These are phyloP conservation scores for Mortierella antarctica DNA, from an alignment of 192 early-diverging fungal species.

Conservation along the genomic window DNA sequence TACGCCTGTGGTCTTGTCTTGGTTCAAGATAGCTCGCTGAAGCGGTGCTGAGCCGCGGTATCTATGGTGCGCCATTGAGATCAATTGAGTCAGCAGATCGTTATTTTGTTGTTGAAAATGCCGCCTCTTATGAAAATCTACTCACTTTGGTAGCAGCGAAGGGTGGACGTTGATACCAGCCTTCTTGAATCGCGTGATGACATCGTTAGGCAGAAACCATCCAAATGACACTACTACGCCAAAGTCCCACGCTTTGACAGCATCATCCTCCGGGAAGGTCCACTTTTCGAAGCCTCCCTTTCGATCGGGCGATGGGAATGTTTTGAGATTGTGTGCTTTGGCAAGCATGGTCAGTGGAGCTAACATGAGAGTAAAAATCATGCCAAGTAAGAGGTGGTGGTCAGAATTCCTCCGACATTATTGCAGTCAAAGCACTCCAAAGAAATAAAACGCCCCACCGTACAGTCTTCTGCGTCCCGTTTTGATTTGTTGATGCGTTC, in stretches of 20 bases:
- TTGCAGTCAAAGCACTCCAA: neutral
- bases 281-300: slow-evolving; percentile 40
- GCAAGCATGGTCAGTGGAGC: slow-evolving; percentile 38
- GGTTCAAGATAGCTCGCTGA: slow-evolving; percentile 84
- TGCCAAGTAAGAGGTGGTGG: neutral
- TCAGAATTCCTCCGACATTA: neutral
- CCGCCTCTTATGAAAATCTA: neutral
- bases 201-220: slow-evolving; percentile 79
- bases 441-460: neutral
- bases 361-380: slow-evolving; percentile 1
- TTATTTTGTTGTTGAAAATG: neutral
- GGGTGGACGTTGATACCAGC: slow-evolving; percentile 93
- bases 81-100: neutral
- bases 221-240: slow-evolving; percentile 96
- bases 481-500: slow-evolving; percentile 43
- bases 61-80: neutral
- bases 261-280: slow-evolving; percentile 25
- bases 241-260: slow-evolving; percentile 65
- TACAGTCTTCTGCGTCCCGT: slow-evolving; percentile 47
- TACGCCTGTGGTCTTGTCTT: slow-evolving; percentile 79
- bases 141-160: slow-evolving; percentile 87
- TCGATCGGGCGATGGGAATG: slow-evolving; percentile 40
- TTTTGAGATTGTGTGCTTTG: slow-evolving; percentile 33
- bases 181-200: slow-evolving; percentile 75
- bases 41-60: slow-evolving; percentile 94